Conservation (phyloP, 2,329 filamentous ascomycete species). For the Beauveria sp. region DNA sequence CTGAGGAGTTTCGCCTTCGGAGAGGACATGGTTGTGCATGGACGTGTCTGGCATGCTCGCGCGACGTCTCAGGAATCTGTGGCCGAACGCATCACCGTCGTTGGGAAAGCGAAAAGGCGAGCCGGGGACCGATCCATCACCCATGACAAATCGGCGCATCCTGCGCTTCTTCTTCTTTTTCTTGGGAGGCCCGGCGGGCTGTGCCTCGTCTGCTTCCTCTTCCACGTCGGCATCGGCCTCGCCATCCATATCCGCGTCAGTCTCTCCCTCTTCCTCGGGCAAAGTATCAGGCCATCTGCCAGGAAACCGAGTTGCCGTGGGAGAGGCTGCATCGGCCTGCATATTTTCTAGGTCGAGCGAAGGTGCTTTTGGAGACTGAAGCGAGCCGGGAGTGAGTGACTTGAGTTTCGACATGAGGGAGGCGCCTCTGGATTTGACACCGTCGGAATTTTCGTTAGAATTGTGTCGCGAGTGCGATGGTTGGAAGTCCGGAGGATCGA, state of each 20-base stretch:
- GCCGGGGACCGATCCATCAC: slow-evolving; percentile 56
- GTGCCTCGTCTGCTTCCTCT: slow-evolving; percentile 75
- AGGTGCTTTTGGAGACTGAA: slow-evolving; percentile 38
- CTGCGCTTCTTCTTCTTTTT: slow-evolving; percentile 56
- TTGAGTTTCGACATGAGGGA: slow-evolving; percentile 75
- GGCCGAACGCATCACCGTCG: slow-evolving; percentile 33
- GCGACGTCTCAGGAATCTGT: slow-evolving; percentile 52
- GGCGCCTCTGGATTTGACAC: slow-evolving; percentile 49
- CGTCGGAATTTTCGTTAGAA: slow-evolving; percentile 61
- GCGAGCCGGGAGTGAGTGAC: slow-evolving; percentile 53
- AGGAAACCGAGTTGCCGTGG: slow-evolving; percentile 33
- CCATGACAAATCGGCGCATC: slow-evolving; percentile 47
- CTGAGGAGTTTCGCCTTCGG: slow-evolving; percentile 68
- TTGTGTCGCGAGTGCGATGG: slow-evolving; percentile 50
- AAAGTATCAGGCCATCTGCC: slow-evolving; percentile 47
- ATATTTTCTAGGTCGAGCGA: slow-evolving; percentile 32
- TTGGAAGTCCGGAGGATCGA: slow-evolving; percentile 42
- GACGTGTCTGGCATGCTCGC: slow-evolving; percentile 56
- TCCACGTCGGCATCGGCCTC: slow-evolving; percentile 64
- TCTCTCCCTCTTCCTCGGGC: slow-evolving; percentile 41
- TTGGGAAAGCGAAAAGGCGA: slow-evolving; percentile 46
- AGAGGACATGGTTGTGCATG: slow-evolving; percentile 57
- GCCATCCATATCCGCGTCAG: slow-evolving; percentile 43
- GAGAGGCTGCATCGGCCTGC: slow-evolving; percentile 34
- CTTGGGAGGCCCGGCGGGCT: slow-evolving; percentile 34